Evolutionary conservation across 352 stramenopile species (phyloP).

Genomic region (Globisporangium camurandrum): DNA sequence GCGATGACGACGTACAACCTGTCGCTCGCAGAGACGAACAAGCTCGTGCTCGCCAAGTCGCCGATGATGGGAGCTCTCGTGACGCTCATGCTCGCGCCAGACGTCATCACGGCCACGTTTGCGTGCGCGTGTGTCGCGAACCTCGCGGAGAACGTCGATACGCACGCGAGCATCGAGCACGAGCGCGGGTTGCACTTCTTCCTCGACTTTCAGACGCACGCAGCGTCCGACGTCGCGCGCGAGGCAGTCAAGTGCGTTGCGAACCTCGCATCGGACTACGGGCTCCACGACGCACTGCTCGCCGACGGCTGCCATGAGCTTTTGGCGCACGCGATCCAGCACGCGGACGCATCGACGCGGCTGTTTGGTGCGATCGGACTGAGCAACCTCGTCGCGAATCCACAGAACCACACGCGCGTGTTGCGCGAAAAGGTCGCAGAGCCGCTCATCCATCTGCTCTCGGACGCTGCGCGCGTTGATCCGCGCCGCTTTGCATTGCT

Average conservation of each 20-base stretch:
- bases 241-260: slow-evolving; percentile 71
- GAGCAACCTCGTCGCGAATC: slow-evolving; percentile 87
- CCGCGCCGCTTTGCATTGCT: slow-evolving; percentile 77
- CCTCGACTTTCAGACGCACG: slow-evolving; percentile 43
- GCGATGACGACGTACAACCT: slow-evolving; percentile 89
- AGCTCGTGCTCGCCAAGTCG: slow-evolving; percentile 86
- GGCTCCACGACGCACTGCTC: slow-evolving; percentile 79
- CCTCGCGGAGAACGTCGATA: slow-evolving; percentile 89
- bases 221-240: slow-evolving; percentile 26
- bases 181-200: slow-evolving; percentile 77
- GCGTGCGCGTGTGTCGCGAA: slow-evolving; percentile 87
- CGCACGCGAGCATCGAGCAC: slow-evolving; percentile 75
- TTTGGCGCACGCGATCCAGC: slow-evolving; percentile 60
- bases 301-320: slow-evolving; percentile 76
- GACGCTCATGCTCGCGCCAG: slow-evolving; percentile 71
- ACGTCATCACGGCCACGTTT: slow-evolving; percentile 65
- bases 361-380: slow-evolving; percentile 88
- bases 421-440: slow-evolving; percentile 48
- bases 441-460: slow-evolving; percentile 49
- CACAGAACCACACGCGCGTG: slow-evolving; percentile 69
- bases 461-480: slow-evolving; percentile 30
- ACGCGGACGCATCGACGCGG: slow-evolving; percentile 52
- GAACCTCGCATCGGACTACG: slow-evolving; percentile 78
- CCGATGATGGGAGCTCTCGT: slow-evolving; percentile 78
- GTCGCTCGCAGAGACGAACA: slow-evolving; percentile 93